phyloP scores from a whole-genome alignment of 176 grass and related monocot genomes.

The Rhynchospora pubera region DNA sequence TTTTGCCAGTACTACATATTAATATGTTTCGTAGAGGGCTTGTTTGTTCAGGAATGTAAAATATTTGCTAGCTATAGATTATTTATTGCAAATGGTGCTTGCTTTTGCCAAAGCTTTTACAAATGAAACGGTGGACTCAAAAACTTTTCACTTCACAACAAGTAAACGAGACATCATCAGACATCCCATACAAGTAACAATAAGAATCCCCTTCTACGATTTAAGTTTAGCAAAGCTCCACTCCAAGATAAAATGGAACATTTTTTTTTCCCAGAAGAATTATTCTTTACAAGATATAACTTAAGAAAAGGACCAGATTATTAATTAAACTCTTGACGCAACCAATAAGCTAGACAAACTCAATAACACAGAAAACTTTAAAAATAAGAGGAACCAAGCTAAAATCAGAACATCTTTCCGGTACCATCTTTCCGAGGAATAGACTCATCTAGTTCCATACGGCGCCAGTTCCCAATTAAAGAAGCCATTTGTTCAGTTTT shows the following conservation, averaged over 20 bases:
- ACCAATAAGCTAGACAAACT: background rate
- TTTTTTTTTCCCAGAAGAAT: background rate
- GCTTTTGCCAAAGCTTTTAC: background rate
- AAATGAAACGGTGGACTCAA: background rate
- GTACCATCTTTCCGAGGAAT: slow-evolving; percentile 55
- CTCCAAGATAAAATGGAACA: too few species aligned
- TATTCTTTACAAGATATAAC: background rate
- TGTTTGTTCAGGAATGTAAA: background rate
- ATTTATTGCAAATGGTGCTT: background rate
- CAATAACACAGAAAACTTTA: background rate
- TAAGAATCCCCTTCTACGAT: background rate
- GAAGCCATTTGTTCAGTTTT: slow-evolving; percentile 60
- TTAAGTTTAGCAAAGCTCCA: background rate
- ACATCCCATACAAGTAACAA: background rate
- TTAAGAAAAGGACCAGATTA: background rate
- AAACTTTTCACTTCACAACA: background rate
- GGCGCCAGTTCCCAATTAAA: slow-evolving; percentile 56
- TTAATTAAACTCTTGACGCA: background rate
- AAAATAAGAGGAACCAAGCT: slow-evolving; percentile 3
- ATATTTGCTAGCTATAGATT: background rate
- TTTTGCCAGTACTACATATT: too few species aligned
- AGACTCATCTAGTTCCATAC: slow-evolving; percentile 78
- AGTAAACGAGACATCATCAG: background rate
- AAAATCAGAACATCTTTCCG: slow-evolving; percentile 90
- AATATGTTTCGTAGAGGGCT: background rate